Conservation (phyloP, 148 eudicot species). For the Talinum fruticosum region DNA sequence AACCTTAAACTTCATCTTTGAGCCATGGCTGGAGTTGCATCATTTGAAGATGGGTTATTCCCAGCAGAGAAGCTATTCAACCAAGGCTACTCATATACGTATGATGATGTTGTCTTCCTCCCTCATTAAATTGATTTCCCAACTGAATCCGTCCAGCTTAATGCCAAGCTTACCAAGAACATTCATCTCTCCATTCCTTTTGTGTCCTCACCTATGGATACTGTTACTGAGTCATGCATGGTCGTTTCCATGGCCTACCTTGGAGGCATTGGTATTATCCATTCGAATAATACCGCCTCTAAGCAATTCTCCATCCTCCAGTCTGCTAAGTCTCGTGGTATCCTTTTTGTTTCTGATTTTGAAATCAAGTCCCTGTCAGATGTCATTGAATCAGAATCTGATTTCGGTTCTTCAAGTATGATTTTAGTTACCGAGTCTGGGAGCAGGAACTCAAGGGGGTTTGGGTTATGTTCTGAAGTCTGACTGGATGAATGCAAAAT, state of each 20-base stretch:
- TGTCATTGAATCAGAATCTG: conserved; percentile 43
- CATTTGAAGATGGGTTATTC: conserved; percentile 66
- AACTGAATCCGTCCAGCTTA: conserved; percentile 59
- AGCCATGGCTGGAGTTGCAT: conserved; percentile 21
- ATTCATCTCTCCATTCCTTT: conserved; percentile 67
- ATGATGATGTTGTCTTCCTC: conserved; percentile 86
- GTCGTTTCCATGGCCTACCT: conserved; percentile 81
- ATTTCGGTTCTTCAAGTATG: conserved; percentile 48
- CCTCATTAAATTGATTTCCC: conserved; percentile 92
- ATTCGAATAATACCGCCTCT: conserved; percentile 57
- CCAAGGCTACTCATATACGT: conserved; percentile 80
- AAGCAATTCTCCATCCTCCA: conserved; percentile 54
- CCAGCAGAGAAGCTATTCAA: conserved; percentile 58
- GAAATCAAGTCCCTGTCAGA: conserved; percentile 56
- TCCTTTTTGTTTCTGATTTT: conserved; percentile 54
- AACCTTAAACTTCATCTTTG: background rate
- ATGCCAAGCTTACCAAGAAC: conserved; percentile 60
- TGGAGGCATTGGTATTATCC: conserved; percentile 77
- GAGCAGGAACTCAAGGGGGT: conserved; percentile 40
- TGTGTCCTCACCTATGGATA: conserved; percentile 93
- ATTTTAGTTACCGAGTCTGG: conserved; percentile 64
- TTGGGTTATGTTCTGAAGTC: conserved; percentile 55
- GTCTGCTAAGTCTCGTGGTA: conserved; percentile 55
- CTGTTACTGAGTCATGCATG: conserved; percentile 86
- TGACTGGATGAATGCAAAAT: conserved; percentile 41